Evolutionary conservation across 495 filamentous ascomycete genomes (phyloP).

Genomic region (Aspergillus nanangensis): DNA sequence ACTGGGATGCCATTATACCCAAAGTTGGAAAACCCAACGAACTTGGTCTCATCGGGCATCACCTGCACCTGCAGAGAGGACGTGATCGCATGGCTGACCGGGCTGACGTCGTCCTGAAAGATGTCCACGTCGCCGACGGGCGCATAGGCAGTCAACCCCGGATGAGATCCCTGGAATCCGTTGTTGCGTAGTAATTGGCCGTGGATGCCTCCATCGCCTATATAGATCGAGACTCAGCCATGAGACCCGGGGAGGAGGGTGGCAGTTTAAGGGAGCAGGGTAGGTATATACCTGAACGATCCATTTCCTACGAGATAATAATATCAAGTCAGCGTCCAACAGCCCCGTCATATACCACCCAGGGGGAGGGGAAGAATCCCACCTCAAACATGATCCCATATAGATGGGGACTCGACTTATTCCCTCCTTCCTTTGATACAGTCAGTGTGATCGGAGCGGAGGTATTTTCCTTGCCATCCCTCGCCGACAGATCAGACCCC

Average conservation of each 20-base stretch:
- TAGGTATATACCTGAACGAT: conserved; percentile 54
- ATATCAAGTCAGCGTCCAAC: background rate
- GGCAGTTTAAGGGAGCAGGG: too few relatives aligned
- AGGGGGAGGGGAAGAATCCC: conserved; percentile 1
- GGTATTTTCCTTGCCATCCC: background rate
- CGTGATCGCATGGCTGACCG: conserved; percentile 49
- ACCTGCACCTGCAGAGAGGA: conserved; percentile 55
- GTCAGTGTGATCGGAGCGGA: conserved; percentile 10
- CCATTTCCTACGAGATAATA: conserved; percentile 52
- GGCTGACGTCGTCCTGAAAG: conserved; percentile 42
- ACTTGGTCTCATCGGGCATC: conserved; percentile 22
- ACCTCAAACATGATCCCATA: conserved; percentile 62
- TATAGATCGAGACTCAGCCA: background rate
- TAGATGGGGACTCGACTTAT: conserved; percentile 48
- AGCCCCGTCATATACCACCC: too few relatives aligned
- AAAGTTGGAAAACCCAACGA: conserved; percentile 53
- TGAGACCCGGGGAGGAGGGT: too few relatives aligned
- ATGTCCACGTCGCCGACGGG: conserved; percentile 48
- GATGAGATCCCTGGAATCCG: conserved; percentile 58
- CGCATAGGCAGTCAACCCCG: conserved; percentile 50
- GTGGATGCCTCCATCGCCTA: conserved; percentile 67
- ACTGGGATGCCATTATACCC: conserved; percentile 62
- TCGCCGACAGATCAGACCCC: background rate
- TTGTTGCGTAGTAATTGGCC: conserved; percentile 70
- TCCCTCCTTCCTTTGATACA: conserved; percentile 44